Evolutionary conservation across 2,329 filamentous ascomycete species (phyloP).

Genomic region (Cladophialophora exuberans): DNA sequence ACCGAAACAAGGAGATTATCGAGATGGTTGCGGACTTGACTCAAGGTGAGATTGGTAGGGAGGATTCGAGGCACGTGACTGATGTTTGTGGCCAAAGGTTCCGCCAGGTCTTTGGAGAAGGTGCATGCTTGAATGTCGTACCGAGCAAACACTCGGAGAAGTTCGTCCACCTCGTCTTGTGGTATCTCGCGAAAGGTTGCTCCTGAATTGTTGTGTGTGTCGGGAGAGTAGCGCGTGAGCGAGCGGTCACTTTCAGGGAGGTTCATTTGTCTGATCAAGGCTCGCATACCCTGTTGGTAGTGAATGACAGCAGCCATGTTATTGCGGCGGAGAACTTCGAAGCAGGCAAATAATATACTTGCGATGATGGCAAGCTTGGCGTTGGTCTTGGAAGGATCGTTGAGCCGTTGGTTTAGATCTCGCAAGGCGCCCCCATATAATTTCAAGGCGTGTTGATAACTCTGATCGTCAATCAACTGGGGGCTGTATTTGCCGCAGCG

Average conservation of each 20-base stretch:
- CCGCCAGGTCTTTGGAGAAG: constrained; percentile 32
- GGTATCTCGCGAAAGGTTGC: constrained; percentile 31
- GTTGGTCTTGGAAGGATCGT: constrained; percentile 48
- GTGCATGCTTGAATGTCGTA: constrained; percentile 37
- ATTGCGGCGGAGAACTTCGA: constrained; percentile 51
- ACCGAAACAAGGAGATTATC: constrained; percentile 35
- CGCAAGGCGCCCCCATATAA: constrained; percentile 63
- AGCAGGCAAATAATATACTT: constrained; percentile 67
- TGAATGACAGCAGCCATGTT: constrained; percentile 35
- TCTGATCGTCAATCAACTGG: constrained; percentile 57
- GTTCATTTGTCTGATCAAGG: constrained; percentile 34
- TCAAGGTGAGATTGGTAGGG: constrained; percentile 29
- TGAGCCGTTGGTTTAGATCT: constrained; percentile 51
- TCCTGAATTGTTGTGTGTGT: constrained; percentile 5
- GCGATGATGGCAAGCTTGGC: constrained; percentile 64
- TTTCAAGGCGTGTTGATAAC: constrained; percentile 52
- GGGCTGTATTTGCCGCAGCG: constrained; percentile 32
- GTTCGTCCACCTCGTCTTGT: constrained; percentile 33
- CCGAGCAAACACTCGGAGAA: constrained; percentile 34
- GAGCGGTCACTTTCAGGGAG: constrained; percentile 35
- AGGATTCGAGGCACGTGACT: constrained; percentile 26
- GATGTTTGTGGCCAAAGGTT: constrained; percentile 24
- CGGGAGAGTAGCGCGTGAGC: constrained; percentile 20
- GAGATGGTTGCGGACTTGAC: constrained; percentile 33
- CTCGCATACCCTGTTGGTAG: constrained; percentile 34